phyloP scores from a whole-genome alignment of 1,284 basidiomycete genomes.

The Thelephora terrestris region DNA sequence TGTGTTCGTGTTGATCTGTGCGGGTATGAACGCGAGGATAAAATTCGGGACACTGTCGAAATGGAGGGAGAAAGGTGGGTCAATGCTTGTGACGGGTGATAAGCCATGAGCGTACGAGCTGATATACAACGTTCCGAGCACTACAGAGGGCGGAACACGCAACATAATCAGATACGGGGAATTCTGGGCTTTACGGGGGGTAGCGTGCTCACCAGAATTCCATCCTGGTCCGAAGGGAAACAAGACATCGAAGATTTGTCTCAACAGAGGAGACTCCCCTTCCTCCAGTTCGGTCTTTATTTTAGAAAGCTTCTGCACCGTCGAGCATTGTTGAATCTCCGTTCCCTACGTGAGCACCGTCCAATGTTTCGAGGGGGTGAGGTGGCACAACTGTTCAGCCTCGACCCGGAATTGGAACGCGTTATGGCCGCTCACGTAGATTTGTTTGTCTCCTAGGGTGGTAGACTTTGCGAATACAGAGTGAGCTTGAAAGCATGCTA shows the following conservation, averaged over 20 bases:
- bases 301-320: slow-evolving; percentile 45
- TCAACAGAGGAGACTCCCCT: slow-evolving; percentile 60
- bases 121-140: slow-evolving; percentile 87
- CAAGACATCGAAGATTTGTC: slow-evolving; percentile 64
- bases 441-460: background rate
- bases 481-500: slow-evolving; percentile 10
- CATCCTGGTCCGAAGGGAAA: slow-evolving; percentile 83
- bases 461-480: background rate
- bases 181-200: slow-evolving; percentile 12
- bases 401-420: background rate
- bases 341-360: slow-evolving; percentile 19
- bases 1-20: slow-evolving; percentile 71
- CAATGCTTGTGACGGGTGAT: slow-evolving; percentile 11
- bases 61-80: slow-evolving; percentile 4
- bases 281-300: slow-evolving; percentile 53
- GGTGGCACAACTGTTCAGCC: slow-evolving; percentile 13
- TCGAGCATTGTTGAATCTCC: slow-evolving; percentile 29
- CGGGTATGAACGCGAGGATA: slow-evolving; percentile 83
- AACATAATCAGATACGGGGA: slow-evolving; percentile 8
- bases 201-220: slow-evolving; percentile 54
- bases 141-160: slow-evolving; percentile 19
- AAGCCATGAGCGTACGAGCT: slow-evolving; percentile 57
- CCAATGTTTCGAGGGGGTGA: background rate
- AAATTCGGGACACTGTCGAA: slow-evolving; percentile 73
- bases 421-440: background rate